A percentile compares a stretch with the other conserved stretches of the same genome.
Evolutionary conservation across 345 rosid species (phyloP).

Genomic region (Citrus australasica): DNA sequence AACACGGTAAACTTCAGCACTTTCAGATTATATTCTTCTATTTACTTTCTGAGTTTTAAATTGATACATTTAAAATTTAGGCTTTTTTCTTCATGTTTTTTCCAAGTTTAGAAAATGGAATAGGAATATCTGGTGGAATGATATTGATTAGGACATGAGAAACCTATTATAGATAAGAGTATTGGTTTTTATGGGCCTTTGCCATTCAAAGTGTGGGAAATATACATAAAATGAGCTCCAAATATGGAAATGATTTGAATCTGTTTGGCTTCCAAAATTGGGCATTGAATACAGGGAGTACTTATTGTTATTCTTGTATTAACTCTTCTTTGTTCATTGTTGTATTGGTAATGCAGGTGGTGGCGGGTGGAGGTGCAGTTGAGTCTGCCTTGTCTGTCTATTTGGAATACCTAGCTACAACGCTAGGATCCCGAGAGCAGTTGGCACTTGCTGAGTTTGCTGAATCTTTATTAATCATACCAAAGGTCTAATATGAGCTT

Average conservation of each 20-base stretch:
- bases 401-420: slow-evolving; percentile 89
- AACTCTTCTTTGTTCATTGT: not conserved
- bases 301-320: not conserved
- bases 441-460: slow-evolving; percentile 97
- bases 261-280: not conserved
- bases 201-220: not conserved
- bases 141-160: not conserved
- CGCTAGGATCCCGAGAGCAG: slow-evolving; percentile 91
- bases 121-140: not conserved
- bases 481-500: slow-evolving; percentile 51
- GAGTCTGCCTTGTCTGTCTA: slow-evolving; percentile 89
- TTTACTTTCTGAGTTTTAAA: not conserved
- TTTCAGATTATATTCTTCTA: not conserved
- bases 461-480: slow-evolving; percentile 77
- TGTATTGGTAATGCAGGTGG: slow-evolving; percentile 55
- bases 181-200: not conserved
- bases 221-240: not conserved
- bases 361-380: slow-evolving; percentile 99
- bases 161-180: not conserved
- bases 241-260: not conserved
- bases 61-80: not conserved
- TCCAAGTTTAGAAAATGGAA: not conserved
- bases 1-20: slow-evolving; percentile 52
- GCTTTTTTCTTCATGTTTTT: not conserved
- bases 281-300: not conserved